Evolutionary conservation across 345 rosid species (phyloP), one percentile per base, ranked within the genome.

Genomic region (Geranium rotundifolium): DNA sequence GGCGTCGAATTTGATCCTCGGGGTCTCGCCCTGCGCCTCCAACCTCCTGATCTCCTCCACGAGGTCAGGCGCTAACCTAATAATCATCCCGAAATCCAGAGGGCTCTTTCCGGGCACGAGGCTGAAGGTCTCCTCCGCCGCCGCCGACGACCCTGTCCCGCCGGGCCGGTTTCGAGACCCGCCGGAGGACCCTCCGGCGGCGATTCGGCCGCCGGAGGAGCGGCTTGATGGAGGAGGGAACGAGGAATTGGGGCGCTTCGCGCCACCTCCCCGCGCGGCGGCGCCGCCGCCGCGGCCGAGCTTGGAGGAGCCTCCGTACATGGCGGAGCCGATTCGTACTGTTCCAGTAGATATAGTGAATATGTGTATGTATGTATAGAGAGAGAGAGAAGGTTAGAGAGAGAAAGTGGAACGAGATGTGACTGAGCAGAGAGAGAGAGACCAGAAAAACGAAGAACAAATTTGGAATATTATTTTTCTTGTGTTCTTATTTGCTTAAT

Each of bases 1-100:
- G 23, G 90, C 77, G 79, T 83, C 97, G 76, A 93, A 93, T 72
- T 90, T 93, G 80, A 93, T 93, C 84, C 75, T 79, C 7, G 97
- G 88, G 19, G 79, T 72, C 60, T 77, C 81, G 19, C 97, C 90
- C 64, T 84, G 90, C 13, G 81, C 84, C 67, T 92, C 96, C 12
- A 80, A 75, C 55, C 80, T 81, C 74, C 77, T 85, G 76, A 92
- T 89, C 88, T 92, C 95, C 30, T 92, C 95, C 61, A 92, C 85
- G 80, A 92, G 76, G 65, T 84, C 98, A 49, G 98, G 98, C 19
- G 81, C 77, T 68, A 92, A 60, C 69, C 85, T 73, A 55, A 92
- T 87, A 19, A 85, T 87, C 97, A 87, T 83, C 12, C 84, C 85
- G 56, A 89, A 92, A 57, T 84, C 88, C 54, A 69, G 75, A 2